phyloP scores from a whole-genome alignment of 139 green algal species.

The Chlamydomonas sphaeroides region DNA sequence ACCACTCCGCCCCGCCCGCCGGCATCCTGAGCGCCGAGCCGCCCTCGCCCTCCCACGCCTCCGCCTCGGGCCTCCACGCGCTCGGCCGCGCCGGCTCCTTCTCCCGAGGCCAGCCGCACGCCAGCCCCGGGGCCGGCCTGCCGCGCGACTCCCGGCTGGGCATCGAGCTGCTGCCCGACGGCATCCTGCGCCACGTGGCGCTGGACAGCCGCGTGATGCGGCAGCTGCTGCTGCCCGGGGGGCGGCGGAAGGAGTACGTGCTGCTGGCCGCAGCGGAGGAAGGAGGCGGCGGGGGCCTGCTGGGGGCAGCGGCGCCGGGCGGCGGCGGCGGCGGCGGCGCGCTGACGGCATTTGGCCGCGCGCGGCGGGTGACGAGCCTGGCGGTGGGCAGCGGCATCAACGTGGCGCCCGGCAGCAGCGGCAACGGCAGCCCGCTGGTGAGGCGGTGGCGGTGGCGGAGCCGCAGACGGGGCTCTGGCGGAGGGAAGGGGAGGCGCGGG shows the following conservation, averaged over 20 bases:
- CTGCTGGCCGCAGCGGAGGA: background rate
- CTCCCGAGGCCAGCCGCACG: no score
- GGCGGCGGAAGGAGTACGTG: constrained; percentile 6
- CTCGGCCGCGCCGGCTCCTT: no score
- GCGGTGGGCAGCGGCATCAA: background rate
- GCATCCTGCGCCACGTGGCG: constrained; percentile 13
- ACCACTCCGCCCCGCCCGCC: no score
- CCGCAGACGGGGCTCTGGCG: no score
- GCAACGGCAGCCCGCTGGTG: background rate
- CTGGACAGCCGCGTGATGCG: constrained; percentile 17
- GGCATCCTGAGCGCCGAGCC: background rate
- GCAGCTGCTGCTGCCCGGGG: constrained; percentile 1
- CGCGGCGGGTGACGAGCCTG: background rate
- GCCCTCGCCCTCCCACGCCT: background rate
- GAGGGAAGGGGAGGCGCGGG: no score
- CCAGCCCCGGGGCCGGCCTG: no score
- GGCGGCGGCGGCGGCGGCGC: background rate
- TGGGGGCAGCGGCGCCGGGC: background rate
- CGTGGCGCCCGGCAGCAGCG: background rate
- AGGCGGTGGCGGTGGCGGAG: background rate
- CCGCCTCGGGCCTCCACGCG: background rate
- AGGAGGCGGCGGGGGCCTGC: no score
- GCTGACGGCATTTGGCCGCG: background rate
- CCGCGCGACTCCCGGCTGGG: constrained; percentile 11
- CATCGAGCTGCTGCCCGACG: constrained; percentile 3